Evolutionary conservation across 306 rosid species (phyloP).

Genomic region (Sindora glabra): DNA sequence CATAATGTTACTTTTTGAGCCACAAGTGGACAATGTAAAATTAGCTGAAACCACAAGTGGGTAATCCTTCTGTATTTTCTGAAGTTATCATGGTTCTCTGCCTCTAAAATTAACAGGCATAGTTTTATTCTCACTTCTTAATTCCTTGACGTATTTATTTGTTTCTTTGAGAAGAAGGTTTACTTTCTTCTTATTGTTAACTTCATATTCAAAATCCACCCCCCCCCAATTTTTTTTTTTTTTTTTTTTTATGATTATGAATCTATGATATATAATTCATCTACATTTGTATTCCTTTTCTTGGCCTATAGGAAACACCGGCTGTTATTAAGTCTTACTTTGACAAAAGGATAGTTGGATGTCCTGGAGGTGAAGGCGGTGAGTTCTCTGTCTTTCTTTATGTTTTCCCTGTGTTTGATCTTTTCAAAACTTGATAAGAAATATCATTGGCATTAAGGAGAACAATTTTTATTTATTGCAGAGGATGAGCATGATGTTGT

Average conservation of each 20-base stretch:
- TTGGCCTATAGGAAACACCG: conserved; percentile 60
- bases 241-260: neutral
- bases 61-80: too few species aligned
- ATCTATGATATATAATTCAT: neutral
- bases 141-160: neutral
- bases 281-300: neutral
- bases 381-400: conserved; percentile 23
- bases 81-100: too few species aligned
- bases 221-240: too few species aligned
- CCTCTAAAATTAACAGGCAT: too few species aligned
- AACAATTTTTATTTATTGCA: conserved; percentile 30
- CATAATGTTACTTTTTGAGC: too few species aligned
- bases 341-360: conserved; percentile 83
- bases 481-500: conserved; percentile 98
- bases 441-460: conserved; percentile 6
- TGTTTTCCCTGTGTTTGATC: neutral
- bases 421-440: neutral
- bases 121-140: neutral
- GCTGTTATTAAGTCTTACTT: conserved; percentile 79
- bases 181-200: neutral
- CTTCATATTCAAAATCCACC: neutral
- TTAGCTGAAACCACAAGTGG: too few species aligned
- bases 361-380: conserved; percentile 98
- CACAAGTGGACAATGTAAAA: too few species aligned
- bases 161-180: neutral